phyloP scores from a whole-genome alignment of 345 rosid species.

The Garcia nutans region DNA sequence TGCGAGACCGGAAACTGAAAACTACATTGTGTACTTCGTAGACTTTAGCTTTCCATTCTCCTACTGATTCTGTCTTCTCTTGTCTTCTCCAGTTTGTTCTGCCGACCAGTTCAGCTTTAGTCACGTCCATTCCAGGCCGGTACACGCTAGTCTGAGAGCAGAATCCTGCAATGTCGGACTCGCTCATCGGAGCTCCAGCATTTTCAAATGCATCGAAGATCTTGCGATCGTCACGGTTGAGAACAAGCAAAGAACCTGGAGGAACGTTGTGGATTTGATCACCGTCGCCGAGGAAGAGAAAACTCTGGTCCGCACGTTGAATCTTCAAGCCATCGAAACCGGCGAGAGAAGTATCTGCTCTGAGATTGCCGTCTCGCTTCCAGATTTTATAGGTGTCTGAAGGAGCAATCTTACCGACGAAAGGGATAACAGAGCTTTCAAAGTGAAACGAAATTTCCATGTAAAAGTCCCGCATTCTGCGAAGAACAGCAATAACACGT shows the following conservation, averaged over 20 bases:
- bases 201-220: slow-evolving; percentile 75
- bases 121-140: slow-evolving; percentile 97
- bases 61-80: slow-evolving; percentile 66
- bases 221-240: slow-evolving; percentile 67
- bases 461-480: slow-evolving; percentile 90
- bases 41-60: slow-evolving; percentile 80
- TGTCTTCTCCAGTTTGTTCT: slow-evolving; percentile 83
- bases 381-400: slow-evolving; percentile 95
- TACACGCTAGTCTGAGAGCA: slow-evolving; percentile 70
- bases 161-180: slow-evolving; percentile 54
- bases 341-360: slow-evolving; percentile 79
- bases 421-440: slow-evolving; percentile 92
- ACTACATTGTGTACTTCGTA: slow-evolving; percentile 76
- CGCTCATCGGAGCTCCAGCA: slow-evolving; percentile 67
- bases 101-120: slow-evolving; percentile 70
- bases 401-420: slow-evolving; percentile 83
- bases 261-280: slow-evolving; percentile 52
- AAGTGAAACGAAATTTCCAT: slow-evolving; percentile 90
- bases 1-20: slow-evolving; percentile 70
- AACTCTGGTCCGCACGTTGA: slow-evolving; percentile 83
- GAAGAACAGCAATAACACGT: slow-evolving; percentile 58
- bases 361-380: slow-evolving; percentile 87
- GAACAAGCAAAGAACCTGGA: slow-evolving; percentile 67
- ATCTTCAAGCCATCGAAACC: slow-evolving; percentile 91
- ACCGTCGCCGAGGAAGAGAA: slow-evolving; percentile 83